phyloP scores from a whole-genome alignment of 352 stramenopile genomes.

The Phytophthora citrophthora region DNA sequence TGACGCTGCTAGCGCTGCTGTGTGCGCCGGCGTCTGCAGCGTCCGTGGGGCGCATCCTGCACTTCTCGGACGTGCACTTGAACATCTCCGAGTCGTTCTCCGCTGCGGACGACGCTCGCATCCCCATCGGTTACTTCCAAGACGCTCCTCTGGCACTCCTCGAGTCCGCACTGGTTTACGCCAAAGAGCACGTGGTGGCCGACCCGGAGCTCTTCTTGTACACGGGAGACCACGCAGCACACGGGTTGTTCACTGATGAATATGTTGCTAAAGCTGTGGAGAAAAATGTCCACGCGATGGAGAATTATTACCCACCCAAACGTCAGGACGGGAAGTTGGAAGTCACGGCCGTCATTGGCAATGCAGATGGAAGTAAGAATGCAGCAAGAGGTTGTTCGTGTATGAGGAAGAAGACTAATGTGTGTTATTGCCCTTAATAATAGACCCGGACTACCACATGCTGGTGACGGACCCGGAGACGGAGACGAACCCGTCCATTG shows the following conservation, averaged over 20 bases:
- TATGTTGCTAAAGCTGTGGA: slow-evolving; percentile 70
- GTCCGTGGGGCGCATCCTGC: slow-evolving; percentile 54
- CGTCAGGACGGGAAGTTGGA: slow-evolving; percentile 36
- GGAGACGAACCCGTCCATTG: slow-evolving; percentile 67
- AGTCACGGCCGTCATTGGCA: slow-evolving; percentile 81
- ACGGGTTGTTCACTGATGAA: slow-evolving; percentile 65
- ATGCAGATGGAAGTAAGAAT: slow-evolving; percentile 72
- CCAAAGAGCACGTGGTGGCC: slow-evolving; percentile 55
- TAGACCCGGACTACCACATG: slow-evolving; percentile 88
- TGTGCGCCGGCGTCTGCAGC: slow-evolving; percentile 4
- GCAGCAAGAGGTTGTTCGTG: background rate
- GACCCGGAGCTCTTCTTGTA: slow-evolving; percentile 81
- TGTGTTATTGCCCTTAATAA: slow-evolving; percentile 4
- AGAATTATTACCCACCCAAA: slow-evolving; percentile 69
- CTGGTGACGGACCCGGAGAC: slow-evolving; percentile 68
- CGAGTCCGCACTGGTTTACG: slow-evolving; percentile 72
- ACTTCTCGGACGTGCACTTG: slow-evolving; percentile 89
- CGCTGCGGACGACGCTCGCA: slow-evolving; percentile 36
- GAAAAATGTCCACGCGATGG: slow-evolving; percentile 68
- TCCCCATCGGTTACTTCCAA: slow-evolving; percentile 55
- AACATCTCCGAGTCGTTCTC: slow-evolving; percentile 67
- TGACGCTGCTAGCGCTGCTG: slow-evolving; percentile 11
- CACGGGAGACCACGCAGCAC: slow-evolving; percentile 79
- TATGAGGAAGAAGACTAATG: slow-evolving; percentile 1
- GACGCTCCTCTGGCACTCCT: slow-evolving; percentile 68